Percentiles rank a stretch among this genome's conserved stretches.
These are phyloP conservation scores for Phylloporus arenicola DNA, from an alignment of 768 basidiomycete genomes.

Conservation along the genomic window DNA sequence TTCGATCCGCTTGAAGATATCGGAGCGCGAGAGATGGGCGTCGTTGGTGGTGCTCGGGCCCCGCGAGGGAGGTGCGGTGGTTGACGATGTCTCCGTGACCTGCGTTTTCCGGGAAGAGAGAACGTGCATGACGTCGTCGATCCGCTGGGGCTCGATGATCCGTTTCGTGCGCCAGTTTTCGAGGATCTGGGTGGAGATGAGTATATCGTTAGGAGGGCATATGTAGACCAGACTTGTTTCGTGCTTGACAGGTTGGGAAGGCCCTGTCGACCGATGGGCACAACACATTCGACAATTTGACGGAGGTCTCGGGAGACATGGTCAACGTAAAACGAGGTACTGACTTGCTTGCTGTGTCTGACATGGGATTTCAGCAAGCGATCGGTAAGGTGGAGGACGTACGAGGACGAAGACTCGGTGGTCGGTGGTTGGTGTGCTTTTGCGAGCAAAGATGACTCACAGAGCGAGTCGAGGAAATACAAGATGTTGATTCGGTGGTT, in stretches of 20 bases:
- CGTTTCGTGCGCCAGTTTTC: slow-evolving; percentile 87
- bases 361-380: neutral
- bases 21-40: slow-evolving; percentile 47
- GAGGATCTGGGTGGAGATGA: slow-evolving; percentile 54
- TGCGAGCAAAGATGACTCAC: slow-evolving; percentile 68
- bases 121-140: slow-evolving; percentile 61
- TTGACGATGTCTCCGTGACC: slow-evolving; percentile 10
- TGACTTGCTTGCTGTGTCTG: slow-evolving; percentile 32
- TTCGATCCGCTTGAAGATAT: slow-evolving; percentile 82
- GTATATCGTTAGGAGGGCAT: neutral
- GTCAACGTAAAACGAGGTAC: slow-evolving; percentile 62
- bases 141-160: slow-evolving; percentile 69
- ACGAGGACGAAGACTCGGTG: slow-evolving; percentile 19
- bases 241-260: slow-evolving; percentile 84
- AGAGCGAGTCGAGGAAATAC: slow-evolving; percentile 85
- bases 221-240: slow-evolving; percentile 54
- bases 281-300: slow-evolving; percentile 78
- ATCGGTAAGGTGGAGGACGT: neutral
- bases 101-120: slow-evolving; percentile 46
- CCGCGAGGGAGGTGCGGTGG: slow-evolving; percentile 18
- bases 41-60: slow-evolving; percentile 1
- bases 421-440: slow-evolving; percentile 45
- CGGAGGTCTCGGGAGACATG: slow-evolving; percentile 73
- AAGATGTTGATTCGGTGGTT: slow-evolving; percentile 92
- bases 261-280: slow-evolving; percentile 83